Evolutionary conservation across 495 filamentous ascomycete species (phyloP).

Genomic region (Podospora didyma): DNA sequence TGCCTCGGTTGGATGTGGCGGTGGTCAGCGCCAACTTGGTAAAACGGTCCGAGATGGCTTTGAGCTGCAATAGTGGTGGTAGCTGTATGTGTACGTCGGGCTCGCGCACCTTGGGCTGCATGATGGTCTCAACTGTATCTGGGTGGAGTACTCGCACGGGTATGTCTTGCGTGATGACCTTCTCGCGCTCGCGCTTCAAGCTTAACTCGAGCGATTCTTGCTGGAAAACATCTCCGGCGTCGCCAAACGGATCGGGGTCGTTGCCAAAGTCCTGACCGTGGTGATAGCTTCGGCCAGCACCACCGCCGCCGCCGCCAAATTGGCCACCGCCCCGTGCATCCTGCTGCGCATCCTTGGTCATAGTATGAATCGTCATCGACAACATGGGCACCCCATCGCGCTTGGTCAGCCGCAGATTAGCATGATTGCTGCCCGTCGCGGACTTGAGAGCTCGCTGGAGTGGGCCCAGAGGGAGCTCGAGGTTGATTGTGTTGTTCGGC

Average conservation of each 20-base stretch:
- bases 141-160: conserved; percentile 86
- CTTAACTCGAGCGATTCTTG: conserved; percentile 48
- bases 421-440: conserved; percentile 67
- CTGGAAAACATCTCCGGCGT: conserved; percentile 39
- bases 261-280: conserved; percentile 21
- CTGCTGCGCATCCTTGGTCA: conserved; percentile 34
- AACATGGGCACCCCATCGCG: conserved; percentile 81
- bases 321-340: conserved; percentile 22
- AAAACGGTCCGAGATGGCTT: conserved; percentile 89
- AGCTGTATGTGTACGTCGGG: conserved; percentile 93
- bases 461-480: conserved; percentile 79
- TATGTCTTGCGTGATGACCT: conserved; percentile 90
- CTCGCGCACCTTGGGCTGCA: conserved; percentile 85
- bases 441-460: conserved; percentile 85
- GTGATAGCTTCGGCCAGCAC: conserved; percentile 6
- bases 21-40: conserved; percentile 63
- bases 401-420: conserved; percentile 86
- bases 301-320: conserved; percentile 14
- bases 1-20: conserved; percentile 16
- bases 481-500: conserved; percentile 80
- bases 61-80: conserved; percentile 76
- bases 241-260: conserved; percentile 36
- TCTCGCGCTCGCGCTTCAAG: conserved; percentile 63
- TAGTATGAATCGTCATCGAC: conserved; percentile 76
- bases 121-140: conserved; percentile 73